phyloP scores from a whole-genome alignment of 1,284 basidiomycete species.

The Ganoderma resinaceum region DNA sequence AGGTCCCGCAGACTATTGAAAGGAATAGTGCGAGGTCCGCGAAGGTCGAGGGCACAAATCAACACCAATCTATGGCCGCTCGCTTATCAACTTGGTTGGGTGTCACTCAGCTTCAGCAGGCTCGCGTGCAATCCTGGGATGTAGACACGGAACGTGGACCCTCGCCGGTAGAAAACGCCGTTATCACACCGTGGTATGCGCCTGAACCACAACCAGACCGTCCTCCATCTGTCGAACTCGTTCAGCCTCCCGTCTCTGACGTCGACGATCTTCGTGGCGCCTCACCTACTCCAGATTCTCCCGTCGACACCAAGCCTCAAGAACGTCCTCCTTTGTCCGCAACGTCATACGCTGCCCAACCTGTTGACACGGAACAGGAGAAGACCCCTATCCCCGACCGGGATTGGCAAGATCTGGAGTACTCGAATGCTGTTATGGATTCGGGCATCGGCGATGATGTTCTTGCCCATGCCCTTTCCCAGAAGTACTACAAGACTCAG shows the following conservation, averaged over 20 bases:
- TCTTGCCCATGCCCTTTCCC: conserved; percentile 23
- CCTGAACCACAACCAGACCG: conserved; percentile 5
- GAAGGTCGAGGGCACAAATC: conserved; percentile 20
- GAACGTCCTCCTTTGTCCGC: background rate
- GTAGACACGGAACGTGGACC: conserved; percentile 27
- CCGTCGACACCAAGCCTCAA: background rate
- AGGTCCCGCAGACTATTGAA: conserved; percentile 24
- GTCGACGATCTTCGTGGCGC: conserved; percentile 29
- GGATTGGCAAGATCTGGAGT: conserved; percentile 29
- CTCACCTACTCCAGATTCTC: conserved; percentile 12
- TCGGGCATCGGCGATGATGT: conserved; percentile 24
- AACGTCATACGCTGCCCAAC: background rate
- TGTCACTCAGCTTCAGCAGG: conserved; percentile 11
- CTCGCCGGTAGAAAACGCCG: conserved; percentile 11
- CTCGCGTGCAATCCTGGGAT: conserved; percentile 23
- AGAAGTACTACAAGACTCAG: conserved; percentile 16
- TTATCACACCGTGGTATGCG: conserved; percentile 17
- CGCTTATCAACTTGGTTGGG: conserved; percentile 30
- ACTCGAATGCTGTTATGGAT: conserved; percentile 27
- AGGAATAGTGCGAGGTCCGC: conserved; percentile 25
- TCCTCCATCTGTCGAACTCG: conserved; percentile 14
- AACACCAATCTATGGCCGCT: conserved; percentile 28
- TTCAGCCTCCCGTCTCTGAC: conserved; percentile 14
- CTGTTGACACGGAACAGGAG: background rate
- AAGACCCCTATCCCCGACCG: conserved; percentile 16